phyloP scores from a whole-genome alignment of 2,329 filamentous ascomycete genomes.

The Blastomyces emzantsi region DNA sequence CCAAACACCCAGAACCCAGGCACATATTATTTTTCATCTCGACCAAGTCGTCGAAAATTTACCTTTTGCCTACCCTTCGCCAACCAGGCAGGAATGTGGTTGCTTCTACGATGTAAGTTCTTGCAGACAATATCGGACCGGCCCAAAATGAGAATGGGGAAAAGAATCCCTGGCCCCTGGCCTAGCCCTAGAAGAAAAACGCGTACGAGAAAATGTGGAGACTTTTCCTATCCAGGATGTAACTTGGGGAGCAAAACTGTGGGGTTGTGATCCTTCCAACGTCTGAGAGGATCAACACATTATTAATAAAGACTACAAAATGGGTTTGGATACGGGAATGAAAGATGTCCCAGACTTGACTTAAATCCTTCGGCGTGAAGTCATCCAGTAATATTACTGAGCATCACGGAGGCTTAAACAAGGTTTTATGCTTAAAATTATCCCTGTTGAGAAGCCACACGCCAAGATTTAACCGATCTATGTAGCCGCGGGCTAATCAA shows the following conservation, averaged over 20 bases:
- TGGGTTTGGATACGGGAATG: not conserved
- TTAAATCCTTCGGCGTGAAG: no score
- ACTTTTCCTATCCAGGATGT: not conserved
- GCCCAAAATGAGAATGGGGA: not conserved
- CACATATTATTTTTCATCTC: no score
- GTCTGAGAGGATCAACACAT: not conserved
- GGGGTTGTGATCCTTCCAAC: no score
- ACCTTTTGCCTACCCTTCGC: no score
- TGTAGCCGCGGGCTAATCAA: not conserved
- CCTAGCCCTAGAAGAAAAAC: not conserved
- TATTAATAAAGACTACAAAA: not conserved
- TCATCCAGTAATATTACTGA: no score
- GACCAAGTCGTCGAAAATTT: no score
- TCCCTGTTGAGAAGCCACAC: not conserved
- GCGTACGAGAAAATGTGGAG: not conserved
- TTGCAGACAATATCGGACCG: not conserved
- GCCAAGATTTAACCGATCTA: not conserved
- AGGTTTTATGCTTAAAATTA: slow-evolving; percentile 1
- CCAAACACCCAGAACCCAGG: no score
- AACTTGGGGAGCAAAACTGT: no score
- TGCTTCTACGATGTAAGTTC: no score
- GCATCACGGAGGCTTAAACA: not conserved
- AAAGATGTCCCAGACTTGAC: no score
- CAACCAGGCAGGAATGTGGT: no score
- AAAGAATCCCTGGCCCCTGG: not conserved